Evolutionary conservation across 306 rosid genomes (phyloP), one percentile per base, ranked within the genome.

Genomic region (Prunus campanulata): DNA sequence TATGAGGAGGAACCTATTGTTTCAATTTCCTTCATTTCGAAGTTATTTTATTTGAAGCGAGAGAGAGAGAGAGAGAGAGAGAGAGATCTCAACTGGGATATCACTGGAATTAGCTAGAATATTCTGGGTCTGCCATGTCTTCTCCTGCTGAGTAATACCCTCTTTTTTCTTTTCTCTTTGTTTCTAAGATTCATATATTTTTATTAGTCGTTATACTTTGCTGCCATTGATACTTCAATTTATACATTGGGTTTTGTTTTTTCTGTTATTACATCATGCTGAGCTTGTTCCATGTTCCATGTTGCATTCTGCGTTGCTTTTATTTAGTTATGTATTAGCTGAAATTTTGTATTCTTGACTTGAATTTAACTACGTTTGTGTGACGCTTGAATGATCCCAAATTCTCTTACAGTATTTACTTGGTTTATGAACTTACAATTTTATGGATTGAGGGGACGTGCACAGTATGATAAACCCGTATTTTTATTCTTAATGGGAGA

Each of bases 121-220:
- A 60, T 46, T 81, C 81, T 65, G 75, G 54, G 64, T 80, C 78
- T 20, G 59, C 88, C 73, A 90, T 94, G 98, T 92, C 95, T 82
- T 86, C 96, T 64, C 98, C 98, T 48, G 96, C 90, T 42, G 99
- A 96, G 99, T 96, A 92, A 86, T 73, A 74, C 66, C 73, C 57
- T 20, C 25, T 4, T 27, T 72, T 19, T 77, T 62, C 7, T 10
- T 57, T 27, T 30, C 47, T 48, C 2, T 25, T 72, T 29, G 20
- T 16, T 66, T 71, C 19, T 35, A 44, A 76, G 76, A 57, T 74
- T 44, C 42, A 13, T 71, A 7, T 2, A 39, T 79, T 64, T 11
- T 63, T 44, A 12, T 11, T 52, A 13, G 7, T 13, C 22, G 13
- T 59, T 11, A 1, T 59, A 13, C 5, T 35, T 73, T 25, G 19